Percentiles rank a stretch among this genome's conserved stretches.
Evolutionary conservation across 306 rosid species (phyloP).

Genomic region (Casuarina glauca): DNA sequence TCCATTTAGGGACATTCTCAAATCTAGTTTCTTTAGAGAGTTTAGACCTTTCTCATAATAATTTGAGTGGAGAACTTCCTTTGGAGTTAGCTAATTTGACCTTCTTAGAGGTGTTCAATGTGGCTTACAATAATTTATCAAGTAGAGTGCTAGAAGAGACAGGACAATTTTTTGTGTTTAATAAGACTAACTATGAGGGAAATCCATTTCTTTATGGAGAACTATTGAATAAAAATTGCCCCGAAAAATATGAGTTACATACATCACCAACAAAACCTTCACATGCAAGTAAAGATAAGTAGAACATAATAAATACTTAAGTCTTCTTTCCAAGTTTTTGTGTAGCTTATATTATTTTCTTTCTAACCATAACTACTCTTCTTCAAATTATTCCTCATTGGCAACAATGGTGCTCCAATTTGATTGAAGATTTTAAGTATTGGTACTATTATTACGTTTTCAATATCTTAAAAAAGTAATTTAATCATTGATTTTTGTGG

Average conservation of each 20-base stretch:
- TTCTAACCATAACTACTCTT: too few species aligned
- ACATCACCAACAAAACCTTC: not conserved
- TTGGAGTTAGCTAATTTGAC: not conserved
- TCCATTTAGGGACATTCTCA: not conserved
- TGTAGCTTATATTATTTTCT: too few species aligned
- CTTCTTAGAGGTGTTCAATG: constrained; percentile 1
- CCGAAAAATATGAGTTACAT: not conserved
- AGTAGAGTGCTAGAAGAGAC: not conserved
- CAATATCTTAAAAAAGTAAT: not conserved
- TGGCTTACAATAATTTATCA: not conserved
- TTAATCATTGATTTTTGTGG: not conserved
- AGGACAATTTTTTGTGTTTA: not conserved
- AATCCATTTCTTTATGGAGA: constrained; percentile 13
- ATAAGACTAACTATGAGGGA: not conserved
- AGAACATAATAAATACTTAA: not conserved
- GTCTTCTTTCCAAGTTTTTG: not conserved
- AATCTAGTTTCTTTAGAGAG: not conserved
- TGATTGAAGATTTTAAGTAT: too few species aligned
- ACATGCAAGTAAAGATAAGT: not conserved
- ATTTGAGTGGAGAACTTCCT: not conserved
- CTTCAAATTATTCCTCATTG: not conserved
- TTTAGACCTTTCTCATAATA: not conserved
- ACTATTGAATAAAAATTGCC: not conserved
- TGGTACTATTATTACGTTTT: not conserved
- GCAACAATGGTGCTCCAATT: not conserved